Evolutionary conservation across 2,329 filamentous ascomycete genomes (phyloP).

Genomic region (Exophiala lecanii-corni): DNA sequence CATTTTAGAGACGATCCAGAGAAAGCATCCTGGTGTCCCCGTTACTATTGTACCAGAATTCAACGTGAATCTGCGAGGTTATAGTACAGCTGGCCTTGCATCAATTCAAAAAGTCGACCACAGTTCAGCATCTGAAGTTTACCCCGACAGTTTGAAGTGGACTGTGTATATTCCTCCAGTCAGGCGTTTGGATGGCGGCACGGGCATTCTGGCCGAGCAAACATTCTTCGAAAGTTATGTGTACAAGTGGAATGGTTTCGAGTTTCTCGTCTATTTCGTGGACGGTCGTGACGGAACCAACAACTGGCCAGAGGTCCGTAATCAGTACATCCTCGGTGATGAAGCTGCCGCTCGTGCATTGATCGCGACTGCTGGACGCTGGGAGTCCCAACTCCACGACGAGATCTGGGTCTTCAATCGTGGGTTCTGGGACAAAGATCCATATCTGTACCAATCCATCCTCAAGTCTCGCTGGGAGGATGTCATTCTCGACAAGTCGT

Average conservation of each 20-base stretch:
- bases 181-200: slow-evolving; percentile 22
- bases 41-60: slow-evolving; percentile 31
- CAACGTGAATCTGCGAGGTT: slow-evolving; percentile 38
- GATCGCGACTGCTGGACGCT: slow-evolving; percentile 15
- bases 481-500: slow-evolving; percentile 42
- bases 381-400: slow-evolving; percentile 28
- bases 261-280: slow-evolving; percentile 25
- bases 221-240: slow-evolving; percentile 21
- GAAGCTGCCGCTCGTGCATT: slow-evolving; percentile 15
- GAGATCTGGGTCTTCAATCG: slow-evolving; percentile 43
- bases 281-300: slow-evolving; percentile 22
- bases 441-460: slow-evolving; percentile 37
- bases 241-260: slow-evolving; percentile 19
- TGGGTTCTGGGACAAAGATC: slow-evolving; percentile 38
- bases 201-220: slow-evolving; percentile 16
- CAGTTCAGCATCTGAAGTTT: slow-evolving; percentile 1
- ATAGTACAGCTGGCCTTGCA: slow-evolving; percentile 40
- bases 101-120: slow-evolving; percentile 5
- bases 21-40: slow-evolving; percentile 16
- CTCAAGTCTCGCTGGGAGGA: slow-evolving; percentile 42
- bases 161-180: slow-evolving; percentile 18
- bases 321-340: slow-evolving; percentile 26
- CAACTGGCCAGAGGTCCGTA: slow-evolving; percentile 10
- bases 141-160: slow-evolving; percentile 21
- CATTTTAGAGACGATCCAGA: slow-evolving; percentile 18